Base-by-base conservation (phyloP, 306 rosid genomes). In the Dryas drummondii region DNA sequence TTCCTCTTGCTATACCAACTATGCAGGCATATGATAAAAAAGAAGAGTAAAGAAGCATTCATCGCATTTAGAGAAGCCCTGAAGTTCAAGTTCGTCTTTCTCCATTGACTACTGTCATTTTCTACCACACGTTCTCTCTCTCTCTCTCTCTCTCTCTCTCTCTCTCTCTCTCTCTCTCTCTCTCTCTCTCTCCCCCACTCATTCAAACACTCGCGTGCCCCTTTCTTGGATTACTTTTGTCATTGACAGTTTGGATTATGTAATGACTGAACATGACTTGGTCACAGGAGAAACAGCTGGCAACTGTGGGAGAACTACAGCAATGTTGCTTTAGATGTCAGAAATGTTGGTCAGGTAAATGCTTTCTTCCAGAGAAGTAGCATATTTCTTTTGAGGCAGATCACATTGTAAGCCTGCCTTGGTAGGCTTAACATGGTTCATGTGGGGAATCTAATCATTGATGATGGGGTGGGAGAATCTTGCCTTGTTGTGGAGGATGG, bases 51-150 rank as follows among this genome's bases (percentile, higher is more conserved):
- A 81, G 98, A 91, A 83, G 84, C 97, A 49, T 90, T 90, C 76
- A 85, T 94, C 72, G 97, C 98, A 19, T 94, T 91, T 76, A 90
- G 86, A 87, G 98, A 94, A 85, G 97, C 97, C 69, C 81, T 94
- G 79, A 91, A 94, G 80, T 90, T 87, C 91, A 91, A 94, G 97
- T 94, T 82, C 66, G 84, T 88, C 75, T 80, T 70, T 77, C 69
- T 60, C 53, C 67, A 68, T 54, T 77, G 41, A 59, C 53, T 15
- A 51, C 61, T 60, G 19, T 8, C 12, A 40, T 50, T 40, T 46
- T 44, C 50, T 5, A 16, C 26, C 53, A 27, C 26, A 26, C 66
- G 2, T 66, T 17, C 65, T 46, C 76, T 40, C 69, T 65, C 46
- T 4, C 58, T 62, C 59, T 40, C 63, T 16, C 46, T 4, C 58